Conservation (phyloP, 108 stramenopile species). For the Pseudonitzschia multistriata region DNA sequence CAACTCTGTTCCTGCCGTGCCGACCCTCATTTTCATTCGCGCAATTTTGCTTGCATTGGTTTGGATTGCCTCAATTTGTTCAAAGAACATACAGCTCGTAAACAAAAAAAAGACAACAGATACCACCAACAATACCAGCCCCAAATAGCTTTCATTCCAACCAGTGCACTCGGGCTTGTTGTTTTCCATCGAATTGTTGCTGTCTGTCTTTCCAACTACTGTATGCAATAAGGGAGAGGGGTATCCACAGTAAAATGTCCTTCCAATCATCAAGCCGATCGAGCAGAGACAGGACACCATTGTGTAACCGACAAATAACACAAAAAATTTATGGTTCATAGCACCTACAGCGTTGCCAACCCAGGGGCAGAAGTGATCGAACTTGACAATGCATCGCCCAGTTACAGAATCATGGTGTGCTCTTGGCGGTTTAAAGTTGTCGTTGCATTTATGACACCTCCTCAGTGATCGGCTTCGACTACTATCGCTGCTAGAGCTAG, state of each 20-base stretch:
- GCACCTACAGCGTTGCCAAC: conserved; percentile 97
- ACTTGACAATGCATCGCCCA: conserved; percentile 75
- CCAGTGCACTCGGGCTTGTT: conserved; percentile 24
- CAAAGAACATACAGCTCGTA: conserved; percentile 92
- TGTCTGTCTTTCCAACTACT: background rate
- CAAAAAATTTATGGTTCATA: conserved; percentile 90
- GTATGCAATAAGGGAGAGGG: conserved; percentile 8
- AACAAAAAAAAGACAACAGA: conserved; percentile 91
- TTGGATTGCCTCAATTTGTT: conserved; percentile 87
- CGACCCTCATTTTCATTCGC: conserved; percentile 81
- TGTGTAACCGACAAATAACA: conserved; percentile 93
- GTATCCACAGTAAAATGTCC: conserved; percentile 51
- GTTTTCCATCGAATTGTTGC: background rate
- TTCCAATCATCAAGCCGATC: conserved; percentile 61
- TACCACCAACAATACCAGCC: conserved; percentile 43
- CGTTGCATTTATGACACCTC: conserved; percentile 75
- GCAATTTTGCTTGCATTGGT: conserved; percentile 93
- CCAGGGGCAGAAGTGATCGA: conserved; percentile 84
- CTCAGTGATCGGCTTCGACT: conserved; percentile 48
- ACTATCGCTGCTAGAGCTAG: background rate
- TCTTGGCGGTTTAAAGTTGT: conserved; percentile 77
- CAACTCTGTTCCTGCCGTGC: conserved; percentile 67
- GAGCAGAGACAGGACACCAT: conserved; percentile 71
- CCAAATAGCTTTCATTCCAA: conserved; percentile 29
- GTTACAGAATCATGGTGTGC: conserved; percentile 90